Evolutionary conservation across 2,329 filamentous ascomycete species (phyloP).

Genomic region (Raffaelea albimanens): DNA sequence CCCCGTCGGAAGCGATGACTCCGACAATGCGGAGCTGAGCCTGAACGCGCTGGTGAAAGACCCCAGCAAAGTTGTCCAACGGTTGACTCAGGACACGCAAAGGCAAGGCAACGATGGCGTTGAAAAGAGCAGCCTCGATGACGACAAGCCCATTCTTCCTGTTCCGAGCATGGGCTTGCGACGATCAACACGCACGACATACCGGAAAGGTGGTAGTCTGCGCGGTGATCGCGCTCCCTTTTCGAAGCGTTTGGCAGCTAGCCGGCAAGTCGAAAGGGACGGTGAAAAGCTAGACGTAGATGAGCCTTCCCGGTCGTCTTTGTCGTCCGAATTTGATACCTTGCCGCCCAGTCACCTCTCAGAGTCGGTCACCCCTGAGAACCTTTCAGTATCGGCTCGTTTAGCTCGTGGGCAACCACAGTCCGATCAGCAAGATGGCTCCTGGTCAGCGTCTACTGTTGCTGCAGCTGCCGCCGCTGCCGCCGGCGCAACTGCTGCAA

Average conservation of each 20-base stretch:
- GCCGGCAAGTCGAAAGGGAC: slow-evolving; percentile 53
- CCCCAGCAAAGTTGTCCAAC: slow-evolving; percentile 60
- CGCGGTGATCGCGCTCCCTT: slow-evolving; percentile 67
- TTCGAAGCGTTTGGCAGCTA: slow-evolving; percentile 58
- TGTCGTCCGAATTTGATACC: neutral
- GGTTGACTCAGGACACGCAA: slow-evolving; percentile 51
- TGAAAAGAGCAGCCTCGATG: slow-evolving; percentile 33
- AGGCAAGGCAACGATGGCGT: slow-evolving; percentile 29
- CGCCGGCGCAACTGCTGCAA: too few relatives aligned
- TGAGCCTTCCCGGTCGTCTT: neutral
- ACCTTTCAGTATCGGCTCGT: too few relatives aligned
- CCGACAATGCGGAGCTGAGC: slow-evolving; percentile 42
- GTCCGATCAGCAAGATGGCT: too few relatives aligned
- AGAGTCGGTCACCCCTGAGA: too few relatives aligned
- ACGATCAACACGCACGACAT: slow-evolving; percentile 85
- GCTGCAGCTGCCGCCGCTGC: too few relatives aligned
- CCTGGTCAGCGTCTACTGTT: too few relatives aligned
- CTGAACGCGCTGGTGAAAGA: slow-evolving; percentile 79
- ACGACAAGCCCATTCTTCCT: slow-evolving; percentile 81
- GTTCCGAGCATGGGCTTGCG: slow-evolving; percentile 69
- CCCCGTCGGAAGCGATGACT: neutral
- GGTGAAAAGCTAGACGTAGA: slow-evolving; percentile 34
- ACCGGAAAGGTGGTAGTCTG: slow-evolving; percentile 75
- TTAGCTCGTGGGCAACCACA: too few relatives aligned
- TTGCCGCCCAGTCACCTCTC: too few relatives aligned